Evolutionary conservation across 108 stramenopile species (phyloP), one percentile per base, ranked within the genome.

Genomic region (Schizochytrium sp.): DNA sequence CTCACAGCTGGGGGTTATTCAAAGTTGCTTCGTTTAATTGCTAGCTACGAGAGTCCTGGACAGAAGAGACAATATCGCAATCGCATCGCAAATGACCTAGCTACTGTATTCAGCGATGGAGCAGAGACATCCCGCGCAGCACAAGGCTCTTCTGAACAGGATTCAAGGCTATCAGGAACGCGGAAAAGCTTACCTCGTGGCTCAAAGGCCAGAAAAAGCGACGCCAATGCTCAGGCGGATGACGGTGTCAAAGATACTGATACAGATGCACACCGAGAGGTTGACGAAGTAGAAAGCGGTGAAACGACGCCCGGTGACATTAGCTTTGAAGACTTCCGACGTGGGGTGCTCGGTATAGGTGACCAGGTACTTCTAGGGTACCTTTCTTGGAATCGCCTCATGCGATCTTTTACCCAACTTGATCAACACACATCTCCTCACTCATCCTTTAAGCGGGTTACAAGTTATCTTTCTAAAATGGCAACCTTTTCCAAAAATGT

Each of bases 21-120:
- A n/a, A 83, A 83, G 53, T 47, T 83, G 53, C 53, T 83, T 10
- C 47, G 76, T 5, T 38, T 83, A 1, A 55, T 83, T 42, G 76
- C 76, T 7, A 55, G 50, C 50, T 83, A 83, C 76, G 50, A 83
- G 76, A 7, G 76, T 5, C 45, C 47, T 40, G 47, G 59, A 19
- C 19, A 83, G 17, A 83, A 40, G 50, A 38, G 64, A 1, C 64
- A 69, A 38, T 38, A 12, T 7, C 12, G 28, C 19, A 15, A 69
- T 44, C 40, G 40, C 42, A 38, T 69, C 42, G 64, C 64, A 38
- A 69, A 44, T 44, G 64, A 69, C 28, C 64, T 69, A 38, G 64
- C 64, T 44, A 15, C 64, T 15, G 64, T 69, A 7, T 69, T 69
- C 28, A 69, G 64, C 28, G 64, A 69, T 5, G 64, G 44, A 44